These are phyloP conservation scores for Mycosphaerelloides madeirae DNA, from an alignment of 2,329 filamentous ascomycete species.

Conservation along the genomic window DNA sequence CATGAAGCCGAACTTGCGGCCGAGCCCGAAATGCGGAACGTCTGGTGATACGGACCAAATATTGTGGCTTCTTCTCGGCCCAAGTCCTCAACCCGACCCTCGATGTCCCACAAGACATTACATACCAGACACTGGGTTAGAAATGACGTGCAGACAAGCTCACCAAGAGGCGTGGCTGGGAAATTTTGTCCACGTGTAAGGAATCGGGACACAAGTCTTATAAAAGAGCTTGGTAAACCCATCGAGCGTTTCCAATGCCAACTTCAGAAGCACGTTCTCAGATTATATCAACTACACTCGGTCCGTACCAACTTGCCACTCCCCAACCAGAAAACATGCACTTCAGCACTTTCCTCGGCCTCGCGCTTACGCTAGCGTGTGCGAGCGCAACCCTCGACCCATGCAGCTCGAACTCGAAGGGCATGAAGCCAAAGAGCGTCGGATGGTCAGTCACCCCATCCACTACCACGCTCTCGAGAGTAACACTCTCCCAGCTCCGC, in stretches of 20 bases:
- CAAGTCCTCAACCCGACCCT: too few relatives aligned
- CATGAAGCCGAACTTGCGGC: slow-evolving; percentile 9
- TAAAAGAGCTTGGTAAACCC: neutral
- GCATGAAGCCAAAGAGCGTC: slow-evolving; percentile 28
- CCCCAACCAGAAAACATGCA: slow-evolving; percentile 9
- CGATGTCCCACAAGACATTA: slow-evolving; percentile 5
- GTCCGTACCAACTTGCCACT: slow-evolving; percentile 2
- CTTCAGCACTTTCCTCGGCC: slow-evolving; percentile 12
- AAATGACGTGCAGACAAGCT: neutral
- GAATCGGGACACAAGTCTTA: neutral
- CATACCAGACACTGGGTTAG: slow-evolving; percentile 8
- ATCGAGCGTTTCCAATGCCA: neutral
- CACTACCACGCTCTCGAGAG: neutral
- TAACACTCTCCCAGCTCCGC: slow-evolving; percentile 19
- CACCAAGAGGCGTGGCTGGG: neutral
- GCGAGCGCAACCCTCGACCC: slow-evolving; percentile 35
- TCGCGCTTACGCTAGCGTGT: slow-evolving; percentile 19
- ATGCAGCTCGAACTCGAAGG: slow-evolving; percentile 36
- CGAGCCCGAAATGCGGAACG: neutral
- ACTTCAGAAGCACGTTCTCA: neutral
- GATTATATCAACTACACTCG: neutral
- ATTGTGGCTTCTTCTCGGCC: neutral
- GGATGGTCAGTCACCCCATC: slow-evolving; percentile 15
- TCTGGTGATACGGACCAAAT: neutral
- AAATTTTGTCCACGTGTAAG: neutral